Evolutionary conservation across 495 filamentous ascomycete species (phyloP), one percentile per base, ranked within the genome.

Genomic region (Penicillium herquei): DNA sequence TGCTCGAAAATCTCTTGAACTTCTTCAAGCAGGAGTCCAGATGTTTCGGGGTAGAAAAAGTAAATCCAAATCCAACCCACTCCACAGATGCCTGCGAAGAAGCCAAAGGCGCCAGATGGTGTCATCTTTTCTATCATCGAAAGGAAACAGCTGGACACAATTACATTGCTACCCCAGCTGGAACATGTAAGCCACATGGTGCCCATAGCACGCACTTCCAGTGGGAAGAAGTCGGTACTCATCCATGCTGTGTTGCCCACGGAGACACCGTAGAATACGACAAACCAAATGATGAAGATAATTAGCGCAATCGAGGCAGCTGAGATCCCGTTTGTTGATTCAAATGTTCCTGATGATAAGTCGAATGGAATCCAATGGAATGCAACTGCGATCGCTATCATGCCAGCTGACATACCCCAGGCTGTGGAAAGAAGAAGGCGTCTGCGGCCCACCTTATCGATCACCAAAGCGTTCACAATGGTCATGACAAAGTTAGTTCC

Each of bases 401-500:
- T 60, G 14, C 69, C 68, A n/a, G 70, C 57, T 13, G 67, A 53
- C 71, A 76, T 80, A 11, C 74, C 78, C 72, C 72, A 77, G 30
- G 76, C 68, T n/a, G 79, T 81, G 49, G 61, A 66, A 13, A 83
- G 62, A 3, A 83, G 63, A 30, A 84, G 70, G 3, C 70, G 65
- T n/a, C 81, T 59, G 12, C 81, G 72, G 11, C 81, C 79, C 37
- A 80, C 56, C 10, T 63, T 62, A 54, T 84, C 81, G 5, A 83
- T 71, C 12, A 78, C 39, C 58, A 76, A 63, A 58, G 83, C 69
- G 55, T 80, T 82, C 40, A 81, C 69, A 31, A 72, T 70, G 3
- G 76, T 81, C 65, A 83, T 79, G 50, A 81, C 52, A 53, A 83
- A 79, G 55, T 81, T 84, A 6, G 78, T 78, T 1, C 67, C 81